phyloP scores from a whole-genome alignment of 805 yeast species.

The Teunomyces cretensis region DNA sequence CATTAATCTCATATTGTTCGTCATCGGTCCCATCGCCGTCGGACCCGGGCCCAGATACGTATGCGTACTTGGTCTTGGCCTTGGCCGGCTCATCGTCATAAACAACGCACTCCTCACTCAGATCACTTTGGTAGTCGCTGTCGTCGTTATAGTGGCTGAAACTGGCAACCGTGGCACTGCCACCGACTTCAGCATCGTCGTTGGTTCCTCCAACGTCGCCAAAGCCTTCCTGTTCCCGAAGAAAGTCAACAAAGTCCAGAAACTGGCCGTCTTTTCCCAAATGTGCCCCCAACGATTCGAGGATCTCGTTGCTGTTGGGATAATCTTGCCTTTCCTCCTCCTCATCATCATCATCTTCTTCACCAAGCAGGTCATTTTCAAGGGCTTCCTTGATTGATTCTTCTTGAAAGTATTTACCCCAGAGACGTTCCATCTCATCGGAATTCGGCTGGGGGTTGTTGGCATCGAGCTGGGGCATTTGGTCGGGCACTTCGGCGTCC shows the following conservation, averaged over 20 bases:
- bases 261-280: constrained; percentile 5
- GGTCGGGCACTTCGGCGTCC: background rate
- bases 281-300: background rate
- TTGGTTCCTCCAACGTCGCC: background rate
- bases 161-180: too few relatives aligned
- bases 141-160: constrained; percentile 12
- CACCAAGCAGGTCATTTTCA: background rate
- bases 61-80: background rate
- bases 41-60: background rate
- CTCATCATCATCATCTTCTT: background rate
- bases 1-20: background rate
- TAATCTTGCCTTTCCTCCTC: constrained; percentile 2
- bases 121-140: constrained; percentile 12
- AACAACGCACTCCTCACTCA: constrained; percentile 4
- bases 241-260: constrained; percentile 11
- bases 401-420: background rate
- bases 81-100: background rate
- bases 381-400: constrained; percentile 1
- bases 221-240: constrained; percentile 4
- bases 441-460: background rate
- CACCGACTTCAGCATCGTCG: too few relatives aligned
- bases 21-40: background rate
- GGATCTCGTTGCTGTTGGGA: background rate
- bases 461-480: background rate
- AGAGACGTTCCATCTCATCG: background rate